These are phyloP conservation scores for Actinidia polygama DNA, from an alignment of 179 eudicot genomes.

Conservation along the genomic window DNA sequence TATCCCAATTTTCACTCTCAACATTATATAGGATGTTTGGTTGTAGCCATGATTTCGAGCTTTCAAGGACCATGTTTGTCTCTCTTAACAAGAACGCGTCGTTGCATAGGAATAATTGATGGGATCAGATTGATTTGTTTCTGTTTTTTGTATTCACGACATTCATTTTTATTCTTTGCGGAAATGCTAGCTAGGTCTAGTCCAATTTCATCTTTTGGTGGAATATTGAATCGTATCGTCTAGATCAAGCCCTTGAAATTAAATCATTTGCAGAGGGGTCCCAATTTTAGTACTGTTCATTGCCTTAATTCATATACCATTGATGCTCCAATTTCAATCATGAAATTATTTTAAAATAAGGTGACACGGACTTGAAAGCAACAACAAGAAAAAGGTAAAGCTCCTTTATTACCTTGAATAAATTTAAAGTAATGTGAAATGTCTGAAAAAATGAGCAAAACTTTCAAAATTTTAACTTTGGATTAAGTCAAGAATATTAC, in stretches of 20 bases:
- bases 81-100: background rate
- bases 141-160: background rate
- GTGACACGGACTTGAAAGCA: constrained; percentile 12
- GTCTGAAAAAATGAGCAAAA: background rate
- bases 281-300: constrained; percentile 6
- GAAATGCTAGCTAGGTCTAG: constrained; percentile 19
- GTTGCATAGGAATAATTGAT: constrained; percentile 12
- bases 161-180: constrained; percentile 18
- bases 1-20: background rate
- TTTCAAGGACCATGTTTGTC: constrained; percentile 7
- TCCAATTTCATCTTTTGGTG: constrained; percentile 9
- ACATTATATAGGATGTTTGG: constrained; percentile 10
- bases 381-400: background rate
- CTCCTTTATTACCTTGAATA: background rate
- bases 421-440: constrained; percentile 1
- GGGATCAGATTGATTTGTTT: too few relatives aligned
- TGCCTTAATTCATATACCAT: background rate
- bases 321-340: background rate
- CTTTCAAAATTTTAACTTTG: background rate
- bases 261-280: background rate
- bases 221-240: background rate
- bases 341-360: background rate
- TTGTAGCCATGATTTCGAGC: constrained; percentile 8
- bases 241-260: too few relatives aligned
- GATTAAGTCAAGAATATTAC: background rate